Conservation (phyloP, 2,329 filamentous ascomycete species). For the Colletotrichum sp. region DNA sequence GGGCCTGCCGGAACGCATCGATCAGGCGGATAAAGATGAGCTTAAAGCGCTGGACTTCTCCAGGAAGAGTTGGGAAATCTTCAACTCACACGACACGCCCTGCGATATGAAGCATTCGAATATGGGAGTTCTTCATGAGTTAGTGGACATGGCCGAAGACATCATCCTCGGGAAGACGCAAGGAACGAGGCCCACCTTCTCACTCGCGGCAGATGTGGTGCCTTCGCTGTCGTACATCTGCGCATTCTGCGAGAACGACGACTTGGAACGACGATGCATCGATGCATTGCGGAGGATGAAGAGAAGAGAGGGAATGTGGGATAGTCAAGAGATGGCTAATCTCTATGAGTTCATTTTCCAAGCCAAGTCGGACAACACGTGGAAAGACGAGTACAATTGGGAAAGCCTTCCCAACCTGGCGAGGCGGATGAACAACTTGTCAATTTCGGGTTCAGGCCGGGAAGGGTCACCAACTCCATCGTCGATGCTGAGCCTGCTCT, state of each 20-base stretch:
- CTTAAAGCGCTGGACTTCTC: constrained; percentile 1
- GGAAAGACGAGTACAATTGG: constrained; percentile 16
- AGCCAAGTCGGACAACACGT: constrained; percentile 1
- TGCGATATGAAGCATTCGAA: not conserved
- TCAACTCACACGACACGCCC: not conserved
- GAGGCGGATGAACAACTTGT: not conserved
- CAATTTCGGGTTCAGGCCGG: not conserved
- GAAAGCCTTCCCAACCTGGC: constrained; percentile 2
- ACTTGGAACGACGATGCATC: constrained; percentile 12
- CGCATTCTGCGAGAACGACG: constrained; percentile 14
- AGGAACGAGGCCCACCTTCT: not conserved
- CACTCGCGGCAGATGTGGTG: constrained; percentile 5
- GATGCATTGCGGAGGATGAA: constrained; percentile 7
- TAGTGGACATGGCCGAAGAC: constrained; percentile 12
- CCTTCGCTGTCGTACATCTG: constrained; percentile 14
- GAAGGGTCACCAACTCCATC: not conserved
- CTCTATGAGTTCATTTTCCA: not conserved
- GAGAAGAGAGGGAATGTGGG: constrained; percentile 21
- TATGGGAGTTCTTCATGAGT: not conserved
- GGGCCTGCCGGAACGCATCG: not conserved
- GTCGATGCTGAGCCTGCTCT: not conserved
- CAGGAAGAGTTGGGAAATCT: not conserved
- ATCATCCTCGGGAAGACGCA: not conserved
- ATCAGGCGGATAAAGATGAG: not conserved
- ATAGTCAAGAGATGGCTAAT: constrained; percentile 18